Percentiles rank a stretch among this genome's conserved stretches.
These are phyloP conservation scores for Fusarium sp. DNA, from an alignment of 2,329 filamentous ascomycete genomes.

Conservation along the genomic window DNA sequence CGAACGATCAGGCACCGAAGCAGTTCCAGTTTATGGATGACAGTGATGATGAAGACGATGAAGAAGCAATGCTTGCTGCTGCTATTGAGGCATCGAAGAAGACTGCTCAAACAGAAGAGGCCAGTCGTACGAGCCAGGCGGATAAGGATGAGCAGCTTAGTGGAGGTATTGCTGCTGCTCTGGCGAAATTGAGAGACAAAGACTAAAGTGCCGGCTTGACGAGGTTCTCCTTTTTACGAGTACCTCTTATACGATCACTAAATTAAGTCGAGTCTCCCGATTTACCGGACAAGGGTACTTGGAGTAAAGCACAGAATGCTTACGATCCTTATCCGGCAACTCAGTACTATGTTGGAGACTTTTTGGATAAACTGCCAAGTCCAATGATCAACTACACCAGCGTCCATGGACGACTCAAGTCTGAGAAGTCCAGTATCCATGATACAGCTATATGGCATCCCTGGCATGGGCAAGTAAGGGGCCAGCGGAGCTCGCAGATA, in stretches of 20 bases:
- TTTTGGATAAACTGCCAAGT: neutral
- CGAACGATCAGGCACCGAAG: conserved; percentile 30
- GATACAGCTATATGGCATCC: neutral
- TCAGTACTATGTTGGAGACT: neutral
- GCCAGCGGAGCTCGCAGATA: neutral
- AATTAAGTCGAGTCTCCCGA: neutral
- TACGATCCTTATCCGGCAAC: neutral
- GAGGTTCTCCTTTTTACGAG: neutral
- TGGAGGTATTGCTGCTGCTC: conserved; percentile 69
- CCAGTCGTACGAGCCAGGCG: conserved; percentile 36
- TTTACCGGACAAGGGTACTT: neutral
- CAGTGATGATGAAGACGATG: conserved; percentile 60
- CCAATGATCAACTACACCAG: neutral
- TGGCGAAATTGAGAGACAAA: conserved; percentile 66
- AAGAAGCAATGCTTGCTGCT: conserved; percentile 62
- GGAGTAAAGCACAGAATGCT: neutral
- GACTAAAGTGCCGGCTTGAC: conserved; percentile 30
- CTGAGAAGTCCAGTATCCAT: neutral
- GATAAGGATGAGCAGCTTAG: conserved; percentile 57
- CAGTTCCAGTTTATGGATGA: conserved; percentile 56
- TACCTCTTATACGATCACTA: neutral
- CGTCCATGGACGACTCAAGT: neutral
- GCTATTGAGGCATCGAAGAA: conserved; percentile 60
- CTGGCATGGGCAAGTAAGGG: neutral
- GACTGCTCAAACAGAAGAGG: conserved; percentile 47